Evolutionary conservation across 2,329 filamentous ascomycete species (phyloP), one percentile per base, ranked within the genome.

Genomic region (Phyllosticta citrichinensis): DNA sequence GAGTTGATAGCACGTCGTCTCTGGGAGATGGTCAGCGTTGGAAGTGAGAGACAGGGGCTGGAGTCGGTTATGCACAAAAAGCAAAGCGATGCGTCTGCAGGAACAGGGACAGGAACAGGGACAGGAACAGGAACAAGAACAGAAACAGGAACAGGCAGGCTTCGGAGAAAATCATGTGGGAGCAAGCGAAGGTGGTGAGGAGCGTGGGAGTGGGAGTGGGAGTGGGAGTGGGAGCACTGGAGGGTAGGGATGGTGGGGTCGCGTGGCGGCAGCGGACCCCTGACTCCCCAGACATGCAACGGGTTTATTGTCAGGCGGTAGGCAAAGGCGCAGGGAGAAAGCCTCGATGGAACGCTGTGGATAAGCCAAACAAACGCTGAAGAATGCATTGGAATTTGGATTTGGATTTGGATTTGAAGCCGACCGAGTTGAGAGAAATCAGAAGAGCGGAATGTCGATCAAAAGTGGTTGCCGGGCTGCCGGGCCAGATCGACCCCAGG

Each of bases 151-250:
- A 40, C 35, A 40, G 9, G 11, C 22, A 22, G 22, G 22, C 14
- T 47, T 19, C 17, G 40, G 40, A 47, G 40, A 19, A 47, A 3
- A n/a, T n/a, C 14, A n/a, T 8, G 25, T 62, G 58, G 58, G 50
- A 57, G 33, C 55, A 47, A 51, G 51, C 19, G 53, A 64, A 64
- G 14, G 58, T 58, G n/a, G 52, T 51, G 19, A 64, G 62, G 50
- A 54, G 54, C 19, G 63, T 62, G 47, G 9, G 25, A n/a, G n/a
- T n/a, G n/a, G n/a, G n/a, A n/a, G n/a, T n/a, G n/a, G n/a, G n/a
- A n/a, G n/a, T n/a, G n/a, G n/a, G n/a, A n/a, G n/a, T n/a, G n/a
- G n/a, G n/a, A n/a, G n/a, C n/a, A n/a, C n/a, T n/a, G n/a, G n/a
- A n/a, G n/a, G n/a, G n/a, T n/a, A n/a, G 40, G 40, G 40, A 47